These are phyloP conservation scores for Cryphonectria nitschkei DNA, from an alignment of 2,329 filamentous ascomycete genomes.

Conservation along the genomic window DNA sequence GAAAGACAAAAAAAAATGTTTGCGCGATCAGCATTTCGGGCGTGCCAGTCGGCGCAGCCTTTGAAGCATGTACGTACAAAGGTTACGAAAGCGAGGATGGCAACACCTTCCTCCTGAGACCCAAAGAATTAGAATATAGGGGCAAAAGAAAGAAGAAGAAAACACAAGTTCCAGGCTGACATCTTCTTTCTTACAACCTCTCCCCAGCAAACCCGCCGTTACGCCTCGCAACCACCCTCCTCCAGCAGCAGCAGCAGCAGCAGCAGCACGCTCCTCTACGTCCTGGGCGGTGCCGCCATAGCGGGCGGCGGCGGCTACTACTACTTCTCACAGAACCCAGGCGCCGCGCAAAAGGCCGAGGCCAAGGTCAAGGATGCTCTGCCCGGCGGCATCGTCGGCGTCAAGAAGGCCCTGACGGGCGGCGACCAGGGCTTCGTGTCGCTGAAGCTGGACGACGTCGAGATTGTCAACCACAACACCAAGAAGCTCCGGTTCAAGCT, in stretches of 20 bases:
- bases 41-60: conserved; percentile 66
- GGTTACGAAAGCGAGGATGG: background rate
- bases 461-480: conserved; percentile 89
- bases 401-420: conserved; percentile 68
- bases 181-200: conserved; percentile 35
- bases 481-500: conserved; percentile 90
- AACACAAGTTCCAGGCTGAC: conserved; percentile 24
- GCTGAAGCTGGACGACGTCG: conserved; percentile 77
- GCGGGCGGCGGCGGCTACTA: conserved; percentile 62
- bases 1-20: conserved; percentile 58
- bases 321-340: conserved; percentile 51
- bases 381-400: conserved; percentile 36
- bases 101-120: background rate
- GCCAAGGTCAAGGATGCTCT: conserved; percentile 48
- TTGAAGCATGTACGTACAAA: conserved; percentile 62
- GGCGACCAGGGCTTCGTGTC: conserved; percentile 89
- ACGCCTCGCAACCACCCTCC: conserved; percentile 66
- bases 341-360: conserved; percentile 60
- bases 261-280: conserved; percentile 62
- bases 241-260: conserved; percentile 36
- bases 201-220: conserved; percentile 57
- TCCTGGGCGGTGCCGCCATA: conserved; percentile 60
- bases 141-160: background rate
- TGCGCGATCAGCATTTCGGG: conserved; percentile 66
- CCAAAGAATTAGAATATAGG: background rate